phyloP scores from a whole-genome alignment of 2,329 filamentous ascomycete species.

The Aspergillus chevalieri region DNA sequence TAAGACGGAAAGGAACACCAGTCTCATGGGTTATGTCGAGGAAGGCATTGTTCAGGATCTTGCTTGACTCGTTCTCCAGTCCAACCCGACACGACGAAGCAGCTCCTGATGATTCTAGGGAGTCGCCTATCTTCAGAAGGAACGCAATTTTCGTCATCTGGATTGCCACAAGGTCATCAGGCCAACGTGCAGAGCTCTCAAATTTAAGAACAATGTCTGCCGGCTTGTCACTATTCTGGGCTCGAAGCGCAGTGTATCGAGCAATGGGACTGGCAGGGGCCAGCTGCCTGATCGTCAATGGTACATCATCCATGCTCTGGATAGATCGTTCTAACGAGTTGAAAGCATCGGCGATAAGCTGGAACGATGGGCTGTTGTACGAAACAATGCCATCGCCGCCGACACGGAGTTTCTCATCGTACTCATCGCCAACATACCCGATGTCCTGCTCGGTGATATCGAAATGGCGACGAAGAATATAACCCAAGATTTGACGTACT shows the following conservation, averaged over 20 bases:
- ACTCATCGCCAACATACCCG: slow-evolving; percentile 46
- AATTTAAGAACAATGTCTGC: slow-evolving; percentile 83
- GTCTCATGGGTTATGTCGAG: slow-evolving; percentile 72
- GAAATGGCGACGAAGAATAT: slow-evolving; percentile 66
- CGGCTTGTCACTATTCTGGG: slow-evolving; percentile 38
- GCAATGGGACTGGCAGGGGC: slow-evolving; percentile 65
- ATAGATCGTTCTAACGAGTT: slow-evolving; percentile 69
- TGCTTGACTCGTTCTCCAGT: slow-evolving; percentile 66
- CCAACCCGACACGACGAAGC: slow-evolving; percentile 65
- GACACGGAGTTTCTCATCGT: slow-evolving; percentile 34
- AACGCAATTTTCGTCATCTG: slow-evolving; percentile 93
- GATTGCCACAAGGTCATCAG: slow-evolving; percentile 82
- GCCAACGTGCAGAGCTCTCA: slow-evolving; percentile 89
- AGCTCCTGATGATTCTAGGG: slow-evolving; percentile 59
- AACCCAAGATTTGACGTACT: slow-evolving; percentile 71
- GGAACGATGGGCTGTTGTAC: slow-evolving; percentile 52
- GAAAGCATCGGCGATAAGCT: slow-evolving; percentile 64
- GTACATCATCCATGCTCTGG: slow-evolving; percentile 71
- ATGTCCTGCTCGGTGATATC: slow-evolving; percentile 52
- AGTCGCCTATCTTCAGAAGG: slow-evolving; percentile 63
- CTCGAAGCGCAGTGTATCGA: slow-evolving; percentile 57
- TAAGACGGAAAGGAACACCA: slow-evolving; percentile 71
- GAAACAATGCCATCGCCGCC: slow-evolving; percentile 32
- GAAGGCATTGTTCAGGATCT: slow-evolving; percentile 70
- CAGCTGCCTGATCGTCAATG: slow-evolving; percentile 78